These are phyloP conservation scores for Blastomyces silverae DNA, from an alignment of 2,329 filamentous ascomycete species.

Conservation along the genomic window DNA sequence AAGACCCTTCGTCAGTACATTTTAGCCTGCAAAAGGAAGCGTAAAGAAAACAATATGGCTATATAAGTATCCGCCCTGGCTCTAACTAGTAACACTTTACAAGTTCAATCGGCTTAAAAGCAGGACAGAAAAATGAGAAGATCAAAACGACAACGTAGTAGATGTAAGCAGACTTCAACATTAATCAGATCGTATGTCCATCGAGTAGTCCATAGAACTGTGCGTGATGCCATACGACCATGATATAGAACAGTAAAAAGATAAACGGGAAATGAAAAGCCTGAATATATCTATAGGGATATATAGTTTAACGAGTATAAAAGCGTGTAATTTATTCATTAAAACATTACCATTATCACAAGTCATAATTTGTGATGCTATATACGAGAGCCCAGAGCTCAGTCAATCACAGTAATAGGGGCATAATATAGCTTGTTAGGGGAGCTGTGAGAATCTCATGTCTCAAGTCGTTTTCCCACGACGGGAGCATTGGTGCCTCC, in stretches of 20 bases:
- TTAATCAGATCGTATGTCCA: background rate
- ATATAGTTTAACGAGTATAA: background rate
- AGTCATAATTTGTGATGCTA: background rate
- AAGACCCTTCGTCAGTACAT: background rate
- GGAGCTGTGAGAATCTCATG: constrained; percentile 35
- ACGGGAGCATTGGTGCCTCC: constrained; percentile 22
- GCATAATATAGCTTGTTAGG: constrained; percentile 32
- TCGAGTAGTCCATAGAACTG: background rate
- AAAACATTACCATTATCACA: background rate
- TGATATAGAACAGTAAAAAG: background rate
- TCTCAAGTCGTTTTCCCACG: constrained; percentile 32
- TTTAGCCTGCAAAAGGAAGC: background rate
- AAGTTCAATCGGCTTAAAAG: background rate
- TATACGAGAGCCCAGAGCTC: background rate
- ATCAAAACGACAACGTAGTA: background rate
- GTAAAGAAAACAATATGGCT: background rate
- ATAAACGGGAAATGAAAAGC: background rate
- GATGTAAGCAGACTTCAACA: background rate
- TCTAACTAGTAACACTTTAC: background rate
- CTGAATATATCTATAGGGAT: background rate
- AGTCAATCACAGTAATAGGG: constrained; percentile 21
- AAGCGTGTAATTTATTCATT: background rate
- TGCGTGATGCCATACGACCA: background rate
- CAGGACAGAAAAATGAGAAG: background rate
- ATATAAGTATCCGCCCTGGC: background rate